phyloP scores from a whole-genome alignment of 805 yeast species.

The Teunomyces kruisii region DNA sequence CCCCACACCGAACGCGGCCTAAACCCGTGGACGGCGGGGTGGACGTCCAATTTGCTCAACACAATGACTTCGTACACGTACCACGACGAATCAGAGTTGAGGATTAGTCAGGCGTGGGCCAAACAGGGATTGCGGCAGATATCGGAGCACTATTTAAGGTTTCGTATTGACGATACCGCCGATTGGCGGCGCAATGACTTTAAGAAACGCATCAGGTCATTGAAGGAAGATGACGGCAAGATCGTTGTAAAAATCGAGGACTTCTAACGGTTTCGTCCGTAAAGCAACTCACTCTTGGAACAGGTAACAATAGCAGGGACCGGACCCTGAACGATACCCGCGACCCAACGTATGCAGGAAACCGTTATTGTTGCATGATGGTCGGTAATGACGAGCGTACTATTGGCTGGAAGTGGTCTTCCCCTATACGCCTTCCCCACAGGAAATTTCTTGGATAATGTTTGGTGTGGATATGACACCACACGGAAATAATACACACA shows the following conservation, averaged over 20 bases:
- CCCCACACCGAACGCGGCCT: constrained; percentile 20
- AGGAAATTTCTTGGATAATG: too few relatives aligned
- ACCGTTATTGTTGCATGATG: not conserved
- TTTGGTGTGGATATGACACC: not conserved
- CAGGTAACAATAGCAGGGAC: too few relatives aligned
- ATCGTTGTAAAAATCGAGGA: constrained; percentile 38
- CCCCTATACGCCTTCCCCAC: too few relatives aligned
- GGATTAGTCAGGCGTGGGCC: constrained; percentile 30
- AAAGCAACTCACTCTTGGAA: too few relatives aligned
- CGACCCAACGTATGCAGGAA: not conserved
- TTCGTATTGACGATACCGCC: constrained; percentile 27
- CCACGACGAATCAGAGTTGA: constrained; percentile 31
- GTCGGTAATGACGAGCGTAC: not conserved
- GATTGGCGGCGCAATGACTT: constrained; percentile 44
- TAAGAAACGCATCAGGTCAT: constrained; percentile 22
- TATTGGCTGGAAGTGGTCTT: not conserved
- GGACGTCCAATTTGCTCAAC: constrained; percentile 35
- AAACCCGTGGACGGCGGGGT: constrained; percentile 36
- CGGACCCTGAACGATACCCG: too few relatives aligned
- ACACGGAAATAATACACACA: too few relatives aligned
- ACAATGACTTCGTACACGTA: constrained; percentile 31
- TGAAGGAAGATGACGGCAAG: constrained; percentile 32
- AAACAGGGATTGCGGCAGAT: constrained; percentile 30
- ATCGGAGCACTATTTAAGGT: constrained; percentile 25
- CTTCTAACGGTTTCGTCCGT: constrained; percentile 20